phyloP scores from a whole-genome alignment of 352 stramenopile genomes.

The Phytophthora litchii region DNA sequence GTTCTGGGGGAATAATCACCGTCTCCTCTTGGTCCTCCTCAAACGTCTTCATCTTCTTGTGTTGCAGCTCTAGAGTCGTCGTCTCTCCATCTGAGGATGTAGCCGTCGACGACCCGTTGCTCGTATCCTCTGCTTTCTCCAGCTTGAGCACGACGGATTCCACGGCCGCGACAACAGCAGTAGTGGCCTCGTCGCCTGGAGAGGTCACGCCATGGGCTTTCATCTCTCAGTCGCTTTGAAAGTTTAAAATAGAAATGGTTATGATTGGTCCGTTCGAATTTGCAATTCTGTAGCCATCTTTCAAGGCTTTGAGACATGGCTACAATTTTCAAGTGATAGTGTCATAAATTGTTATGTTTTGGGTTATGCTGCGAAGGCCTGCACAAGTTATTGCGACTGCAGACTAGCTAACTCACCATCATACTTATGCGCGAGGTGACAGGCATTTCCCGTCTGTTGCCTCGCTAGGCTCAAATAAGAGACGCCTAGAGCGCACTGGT shows the following conservation, averaged over 20 bases:
- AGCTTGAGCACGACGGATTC: slow-evolving; percentile 8
- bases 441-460: slow-evolving; percentile 3
- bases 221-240: slow-evolving; percentile 8
- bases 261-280: not conserved
- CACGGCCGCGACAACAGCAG: slow-evolving; percentile 1
- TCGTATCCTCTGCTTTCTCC: not conserved
- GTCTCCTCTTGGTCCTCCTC: slow-evolving; percentile 1
- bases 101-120: not conserved
- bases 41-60: slow-evolving; percentile 2
- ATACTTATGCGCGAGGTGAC: slow-evolving; percentile 27
- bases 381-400: not conserved
- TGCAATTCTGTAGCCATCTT: not conserved
- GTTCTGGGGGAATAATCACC: not conserved
- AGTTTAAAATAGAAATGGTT: slow-evolving; percentile 10
- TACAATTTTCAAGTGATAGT: not conserved
- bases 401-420: slow-evolving; percentile 29
- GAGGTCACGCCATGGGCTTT: too few species aligned
- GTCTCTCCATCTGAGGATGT: slow-evolving; percentile 27
- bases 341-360: not conserved
- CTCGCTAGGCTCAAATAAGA: slow-evolving; percentile 10
- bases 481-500: slow-evolving; percentile 54
- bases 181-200: not conserved
- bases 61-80: slow-evolving; percentile 15
- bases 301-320: too few species aligned
- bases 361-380: not conserved